These are phyloP conservation scores for Globisporangium viniferum DNA, from an alignment of 352 stramenopile genomes.

Conservation along the genomic window DNA sequence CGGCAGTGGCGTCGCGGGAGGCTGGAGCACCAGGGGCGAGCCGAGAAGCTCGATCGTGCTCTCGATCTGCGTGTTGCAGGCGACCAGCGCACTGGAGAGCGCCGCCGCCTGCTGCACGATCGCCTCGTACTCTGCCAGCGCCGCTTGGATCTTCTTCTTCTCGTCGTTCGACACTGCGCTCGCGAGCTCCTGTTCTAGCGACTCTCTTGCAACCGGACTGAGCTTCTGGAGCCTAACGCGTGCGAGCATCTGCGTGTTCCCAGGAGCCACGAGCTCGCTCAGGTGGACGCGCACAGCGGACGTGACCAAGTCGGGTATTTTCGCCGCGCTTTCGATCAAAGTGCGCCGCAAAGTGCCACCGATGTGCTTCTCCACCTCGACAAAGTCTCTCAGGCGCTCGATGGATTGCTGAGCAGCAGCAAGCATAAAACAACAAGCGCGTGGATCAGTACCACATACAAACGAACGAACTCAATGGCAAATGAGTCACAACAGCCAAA, in stretches of 20 bases:
- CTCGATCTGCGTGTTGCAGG: constrained; percentile 29
- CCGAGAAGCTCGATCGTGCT: constrained; percentile 28
- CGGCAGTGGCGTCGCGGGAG: constrained; percentile 23
- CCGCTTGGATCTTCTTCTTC: constrained; percentile 68
- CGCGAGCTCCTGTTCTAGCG: constrained; percentile 59
- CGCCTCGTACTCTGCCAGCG: constrained; percentile 63
- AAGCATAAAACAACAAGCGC: not conserved
- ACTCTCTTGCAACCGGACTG: constrained; percentile 31
- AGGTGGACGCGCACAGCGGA: constrained; percentile 35
- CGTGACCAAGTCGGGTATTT: constrained; percentile 32
- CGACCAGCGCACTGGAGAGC: constrained; percentile 24
- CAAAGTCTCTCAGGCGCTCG: constrained; percentile 38
- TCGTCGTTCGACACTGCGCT: constrained; percentile 53
- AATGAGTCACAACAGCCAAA: not conserved
- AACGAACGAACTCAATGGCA: not conserved
- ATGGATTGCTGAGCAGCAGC: constrained; percentile 26
- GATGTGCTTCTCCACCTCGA: constrained; percentile 47
- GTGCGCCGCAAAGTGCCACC: constrained; percentile 30
- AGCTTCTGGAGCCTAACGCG: constrained; percentile 22
- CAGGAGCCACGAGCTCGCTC: constrained; percentile 31
- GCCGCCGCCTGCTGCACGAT: constrained; percentile 21
- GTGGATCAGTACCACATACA: not conserved
- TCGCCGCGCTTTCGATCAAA: constrained; percentile 23
- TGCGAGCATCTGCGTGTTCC: constrained; percentile 18
- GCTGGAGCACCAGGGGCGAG: constrained; percentile 35